Conservation (phyloP, 192 early-diverging fungal species). For the Haplosporangium gracile region DNA sequence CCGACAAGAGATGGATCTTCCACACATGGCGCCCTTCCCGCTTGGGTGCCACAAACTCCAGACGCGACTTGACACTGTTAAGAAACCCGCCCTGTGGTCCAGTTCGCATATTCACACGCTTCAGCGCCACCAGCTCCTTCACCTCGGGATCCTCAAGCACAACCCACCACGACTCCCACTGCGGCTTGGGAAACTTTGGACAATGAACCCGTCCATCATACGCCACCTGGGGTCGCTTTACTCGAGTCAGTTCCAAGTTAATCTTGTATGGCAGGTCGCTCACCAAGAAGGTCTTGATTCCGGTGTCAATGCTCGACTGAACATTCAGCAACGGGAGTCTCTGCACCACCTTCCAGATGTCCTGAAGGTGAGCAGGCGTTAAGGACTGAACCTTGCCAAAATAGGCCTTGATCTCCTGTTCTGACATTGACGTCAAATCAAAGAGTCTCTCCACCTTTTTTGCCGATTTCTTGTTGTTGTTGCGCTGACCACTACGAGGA, state of each 20-base stretch:
- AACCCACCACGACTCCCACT: constrained; percentile 96
- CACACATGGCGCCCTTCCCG: constrained; percentile 69
- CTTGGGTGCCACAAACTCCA: constrained; percentile 78
- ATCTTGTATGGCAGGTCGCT: constrained; percentile 34
- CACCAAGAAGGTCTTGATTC: constrained; percentile 62
- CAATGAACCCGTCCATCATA: constrained; percentile 77
- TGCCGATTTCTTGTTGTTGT: neutral
- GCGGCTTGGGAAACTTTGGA: constrained; percentile 90
- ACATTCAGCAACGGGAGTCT: constrained; percentile 64
- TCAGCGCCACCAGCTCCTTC: constrained; percentile 84
- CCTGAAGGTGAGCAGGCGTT: constrained; percentile 26
- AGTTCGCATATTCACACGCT: constrained; percentile 79
- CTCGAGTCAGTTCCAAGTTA: constrained; percentile 25
- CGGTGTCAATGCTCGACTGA: constrained; percentile 55
- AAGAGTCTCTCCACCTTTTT: constrained; percentile 44
- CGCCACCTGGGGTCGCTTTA: constrained; percentile 9
- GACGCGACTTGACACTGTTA: constrained; percentile 52
- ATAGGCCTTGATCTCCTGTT: constrained; percentile 41
- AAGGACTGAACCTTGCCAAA: constrained; percentile 29
- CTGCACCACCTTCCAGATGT: constrained; percentile 63
- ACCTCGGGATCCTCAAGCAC: constrained; percentile 76
- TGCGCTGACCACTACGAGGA: constrained; percentile 41
- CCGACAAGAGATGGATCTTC: constrained; percentile 74
- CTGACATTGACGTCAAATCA: constrained; percentile 58
- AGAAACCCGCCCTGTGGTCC: constrained; percentile 58